These are phyloP conservation scores for Phaeodactylum tricornutum DNA, from an alignment of 108 stramenopile species.

Conservation along the genomic window DNA sequence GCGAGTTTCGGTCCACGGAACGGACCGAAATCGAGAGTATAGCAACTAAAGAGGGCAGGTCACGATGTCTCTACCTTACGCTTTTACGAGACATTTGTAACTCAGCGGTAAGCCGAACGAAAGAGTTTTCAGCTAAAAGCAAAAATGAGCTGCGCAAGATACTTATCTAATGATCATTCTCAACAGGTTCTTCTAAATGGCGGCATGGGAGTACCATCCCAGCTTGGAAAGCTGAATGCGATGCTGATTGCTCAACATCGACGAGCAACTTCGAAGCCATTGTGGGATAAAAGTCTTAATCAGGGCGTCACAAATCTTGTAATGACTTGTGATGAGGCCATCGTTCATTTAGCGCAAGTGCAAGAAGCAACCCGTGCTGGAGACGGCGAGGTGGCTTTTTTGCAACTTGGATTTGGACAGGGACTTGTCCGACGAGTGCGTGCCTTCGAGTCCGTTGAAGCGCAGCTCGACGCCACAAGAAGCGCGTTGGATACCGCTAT, in stretches of 20 bases:
- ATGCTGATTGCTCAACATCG: slow-evolving; percentile 9
- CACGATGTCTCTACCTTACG: too few species aligned
- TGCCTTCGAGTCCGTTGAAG: slow-evolving; percentile 19
- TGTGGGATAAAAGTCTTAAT: too few species aligned
- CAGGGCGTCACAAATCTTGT: slow-evolving; percentile 4
- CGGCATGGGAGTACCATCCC: slow-evolving; percentile 16
- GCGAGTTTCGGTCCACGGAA: slow-evolving; percentile 14
- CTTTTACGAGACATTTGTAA: neutral
- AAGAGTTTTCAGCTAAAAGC: too few species aligned
- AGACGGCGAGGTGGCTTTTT: slow-evolving; percentile 24
- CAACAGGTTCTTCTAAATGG: too few species aligned
- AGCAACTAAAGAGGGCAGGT: neutral
- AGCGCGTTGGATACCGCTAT: slow-evolving; percentile 2
- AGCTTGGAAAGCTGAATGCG: slow-evolving; percentile 8
- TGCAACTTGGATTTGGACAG: slow-evolving; percentile 21
- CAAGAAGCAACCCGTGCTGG: slow-evolving; percentile 11
- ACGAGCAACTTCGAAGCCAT: too few species aligned
- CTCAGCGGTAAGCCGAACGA: too few species aligned
- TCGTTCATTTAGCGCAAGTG: slow-evolving; percentile 19
- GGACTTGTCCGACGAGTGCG: slow-evolving; percentile 20
- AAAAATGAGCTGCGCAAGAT: too few species aligned
- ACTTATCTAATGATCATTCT: too few species aligned
- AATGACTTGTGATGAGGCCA: slow-evolving; percentile 24
- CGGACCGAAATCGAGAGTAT: neutral
- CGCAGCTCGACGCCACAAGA: slow-evolving; percentile 10